Conservation (phyloP, 768 basidiomycete species). For the Tulasnella sp. region DNA sequence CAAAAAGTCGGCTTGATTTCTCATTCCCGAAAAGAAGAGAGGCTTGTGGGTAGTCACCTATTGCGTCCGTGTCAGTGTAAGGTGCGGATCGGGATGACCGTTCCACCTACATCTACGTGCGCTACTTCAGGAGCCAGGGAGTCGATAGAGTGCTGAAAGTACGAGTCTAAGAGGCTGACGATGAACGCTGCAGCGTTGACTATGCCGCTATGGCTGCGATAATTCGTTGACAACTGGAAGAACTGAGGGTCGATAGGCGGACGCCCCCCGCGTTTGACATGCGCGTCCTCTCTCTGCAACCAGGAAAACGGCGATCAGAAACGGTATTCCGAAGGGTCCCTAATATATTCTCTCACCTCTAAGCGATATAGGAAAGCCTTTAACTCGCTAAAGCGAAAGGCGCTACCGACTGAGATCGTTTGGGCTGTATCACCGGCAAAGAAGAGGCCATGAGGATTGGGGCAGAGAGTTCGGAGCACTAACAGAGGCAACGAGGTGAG, state of each 20-base stretch:
- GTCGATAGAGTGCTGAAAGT: constrained; percentile 63
- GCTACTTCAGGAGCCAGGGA: constrained; percentile 48
- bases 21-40: neutral
- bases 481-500: neutral
- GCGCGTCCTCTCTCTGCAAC: neutral
- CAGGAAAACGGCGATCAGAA: neutral
- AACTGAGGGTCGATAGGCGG: constrained; percentile 7
- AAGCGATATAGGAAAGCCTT: constrained; percentile 57
- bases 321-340: neutral
- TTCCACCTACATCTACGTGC: constrained; percentile 24
- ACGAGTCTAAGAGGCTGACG: constrained; percentile 49
- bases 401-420: constrained; percentile 63
- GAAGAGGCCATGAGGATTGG: constrained; percentile 12
- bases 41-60: neutral
- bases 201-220: constrained; percentile 65
- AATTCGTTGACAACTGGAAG: constrained; percentile 59
- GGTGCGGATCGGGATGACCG: neutral
- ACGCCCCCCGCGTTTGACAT: constrained; percentile 8
- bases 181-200: constrained; percentile 60
- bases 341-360: constrained; percentile 39
- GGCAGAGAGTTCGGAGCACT: constrained; percentile 12
- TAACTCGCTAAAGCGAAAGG: constrained; percentile 63
- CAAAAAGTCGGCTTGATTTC: neutral
- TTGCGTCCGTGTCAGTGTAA: neutral
- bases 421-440: constrained; percentile 62